Evolutionary conservation across 2,329 filamentous ascomycete genomes (phyloP).

Genomic region (Trichoderma gracile): DNA sequence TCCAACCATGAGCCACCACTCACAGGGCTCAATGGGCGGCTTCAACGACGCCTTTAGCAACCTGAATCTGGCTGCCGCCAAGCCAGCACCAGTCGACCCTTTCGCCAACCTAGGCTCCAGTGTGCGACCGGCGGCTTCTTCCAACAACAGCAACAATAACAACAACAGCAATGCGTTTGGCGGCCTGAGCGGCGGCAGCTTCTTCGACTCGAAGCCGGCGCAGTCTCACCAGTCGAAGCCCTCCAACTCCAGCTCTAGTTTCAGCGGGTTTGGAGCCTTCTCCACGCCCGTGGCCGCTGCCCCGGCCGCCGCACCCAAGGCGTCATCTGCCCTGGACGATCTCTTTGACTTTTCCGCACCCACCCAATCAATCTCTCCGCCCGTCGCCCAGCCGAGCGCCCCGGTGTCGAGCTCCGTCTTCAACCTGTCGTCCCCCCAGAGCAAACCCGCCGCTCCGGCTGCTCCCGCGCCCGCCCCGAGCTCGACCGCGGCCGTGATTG

Average conservation of each 20-base stretch:
- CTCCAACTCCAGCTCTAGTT: constrained; percentile 60
- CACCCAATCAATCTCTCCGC: constrained; percentile 49
- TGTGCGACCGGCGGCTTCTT: constrained; percentile 33
- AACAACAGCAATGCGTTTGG: constrained; percentile 48
- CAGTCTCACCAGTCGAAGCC: constrained; percentile 57
- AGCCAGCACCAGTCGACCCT: constrained; percentile 49
- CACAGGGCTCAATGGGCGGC: constrained; percentile 56
- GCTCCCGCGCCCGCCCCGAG: constrained; percentile 32
- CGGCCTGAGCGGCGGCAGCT: constrained; percentile 69
- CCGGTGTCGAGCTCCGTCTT: constrained; percentile 67
- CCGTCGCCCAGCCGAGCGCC: constrained; percentile 42
- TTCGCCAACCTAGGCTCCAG: constrained; percentile 60
- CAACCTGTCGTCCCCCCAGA: constrained; percentile 66
- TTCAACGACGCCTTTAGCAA: constrained; percentile 72
- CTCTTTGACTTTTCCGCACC: constrained; percentile 75
- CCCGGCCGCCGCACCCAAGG: constrained; percentile 38
- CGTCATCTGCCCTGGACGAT: constrained; percentile 67
- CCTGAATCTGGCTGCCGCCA: constrained; percentile 50
- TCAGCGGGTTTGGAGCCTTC: constrained; percentile 68
- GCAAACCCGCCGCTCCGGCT: constrained; percentile 47
- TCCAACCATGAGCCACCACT: constrained; percentile 51
- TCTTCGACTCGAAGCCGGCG: constrained; percentile 76
- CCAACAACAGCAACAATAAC: background rate
- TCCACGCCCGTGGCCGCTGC: constrained; percentile 46
- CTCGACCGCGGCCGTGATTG: constrained; percentile 41